A percentile compares a stretch with the other conserved stretches of the same genome.
phyloP scores from a whole-genome alignment of 441 rosid species.

The Erysimum cheiri region DNA sequence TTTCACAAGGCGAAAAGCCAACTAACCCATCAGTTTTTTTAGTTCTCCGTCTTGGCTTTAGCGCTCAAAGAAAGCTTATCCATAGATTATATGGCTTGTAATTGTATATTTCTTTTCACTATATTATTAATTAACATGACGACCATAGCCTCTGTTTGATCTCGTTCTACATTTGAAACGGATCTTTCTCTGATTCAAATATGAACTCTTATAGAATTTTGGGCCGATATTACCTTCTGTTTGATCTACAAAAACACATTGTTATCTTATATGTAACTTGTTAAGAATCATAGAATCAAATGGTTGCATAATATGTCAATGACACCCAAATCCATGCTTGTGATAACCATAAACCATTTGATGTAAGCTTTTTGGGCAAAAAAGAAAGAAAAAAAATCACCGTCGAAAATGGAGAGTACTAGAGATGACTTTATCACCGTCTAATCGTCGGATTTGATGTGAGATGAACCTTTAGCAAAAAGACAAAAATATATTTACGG shows the following conservation, averaged over 20 bases:
- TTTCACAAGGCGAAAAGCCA: not conserved
- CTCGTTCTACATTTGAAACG: not conserved
- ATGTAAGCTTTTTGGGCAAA: not conserved
- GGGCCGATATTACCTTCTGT: not conserved
- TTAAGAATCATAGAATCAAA: not conserved
- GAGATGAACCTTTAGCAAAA: conserved; percentile 24
- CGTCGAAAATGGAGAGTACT: conserved; percentile 5
- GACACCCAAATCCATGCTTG: not conserved
- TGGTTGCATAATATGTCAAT: not conserved
- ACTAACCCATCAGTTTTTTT: not conserved
- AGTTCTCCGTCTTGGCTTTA: not conserved
- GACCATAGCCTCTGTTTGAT: not conserved
- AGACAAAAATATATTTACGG: conserved; percentile 13
- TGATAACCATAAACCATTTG: not conserved
- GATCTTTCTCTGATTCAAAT: not conserved
- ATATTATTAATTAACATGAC: not conserved
- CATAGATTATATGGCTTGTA: not conserved
- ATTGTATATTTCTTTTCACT: not conserved
- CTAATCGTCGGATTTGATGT: conserved; percentile 8
- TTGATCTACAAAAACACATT: not conserved
- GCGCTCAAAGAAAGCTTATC: not conserved
- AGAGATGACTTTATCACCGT: conserved; percentile 12
- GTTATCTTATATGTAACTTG: not conserved
- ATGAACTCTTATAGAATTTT: not conserved
- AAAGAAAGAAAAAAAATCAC: not conserved